Evolutionary conservation across 768 basidiomycete genomes (phyloP).

Genomic region (Collybiopsis confluens): DNA sequence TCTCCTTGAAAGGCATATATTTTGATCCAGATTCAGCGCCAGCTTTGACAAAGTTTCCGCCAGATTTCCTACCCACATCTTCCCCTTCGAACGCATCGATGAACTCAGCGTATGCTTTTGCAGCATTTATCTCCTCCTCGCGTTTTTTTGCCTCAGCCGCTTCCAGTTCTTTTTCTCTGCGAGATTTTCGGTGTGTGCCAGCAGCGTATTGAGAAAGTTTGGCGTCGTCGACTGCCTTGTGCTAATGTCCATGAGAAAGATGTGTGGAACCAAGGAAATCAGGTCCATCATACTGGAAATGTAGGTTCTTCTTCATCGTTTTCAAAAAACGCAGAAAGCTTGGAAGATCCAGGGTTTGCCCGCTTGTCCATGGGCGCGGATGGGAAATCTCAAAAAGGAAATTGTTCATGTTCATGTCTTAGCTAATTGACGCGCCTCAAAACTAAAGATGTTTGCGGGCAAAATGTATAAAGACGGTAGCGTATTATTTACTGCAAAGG

Average conservation of each 20-base stretch:
- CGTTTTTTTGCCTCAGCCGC: conserved; percentile 85
- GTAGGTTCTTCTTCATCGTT: conserved; percentile 81
- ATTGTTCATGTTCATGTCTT: too few species aligned
- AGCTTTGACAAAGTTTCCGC: conserved; percentile 58
- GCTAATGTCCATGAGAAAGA: conserved; percentile 58
- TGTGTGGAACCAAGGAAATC: conserved; percentile 63
- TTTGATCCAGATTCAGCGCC: conserved; percentile 43
- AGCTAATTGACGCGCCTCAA: too few species aligned
- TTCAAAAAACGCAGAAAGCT: conserved; percentile 78
- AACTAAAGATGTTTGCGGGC: too few species aligned
- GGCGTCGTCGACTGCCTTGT: conserved; percentile 79
- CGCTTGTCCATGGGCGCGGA: conserved; percentile 55
- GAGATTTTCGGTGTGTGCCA: conserved; percentile 85
- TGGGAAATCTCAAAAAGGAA: not conserved
- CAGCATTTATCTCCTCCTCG: conserved; percentile 79
- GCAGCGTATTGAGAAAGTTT: conserved; percentile 84
- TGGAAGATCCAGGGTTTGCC: conserved; percentile 38
- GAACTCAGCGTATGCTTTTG: conserved; percentile 79
- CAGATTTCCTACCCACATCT: conserved; percentile 43
- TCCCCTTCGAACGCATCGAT: conserved; percentile 81
- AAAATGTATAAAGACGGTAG: too few species aligned
- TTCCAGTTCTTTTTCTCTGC: conserved; percentile 89
- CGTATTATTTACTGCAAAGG: too few species aligned
- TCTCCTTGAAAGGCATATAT: conserved; percentile 38
- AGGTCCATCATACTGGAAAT: conserved; percentile 89